Percentiles rank a stretch among this genome's conserved stretches.
These are phyloP conservation scores for Mycogone perniciosa DNA, from an alignment of 2,329 filamentous ascomycete genomes.

Conservation along the genomic window DNA sequence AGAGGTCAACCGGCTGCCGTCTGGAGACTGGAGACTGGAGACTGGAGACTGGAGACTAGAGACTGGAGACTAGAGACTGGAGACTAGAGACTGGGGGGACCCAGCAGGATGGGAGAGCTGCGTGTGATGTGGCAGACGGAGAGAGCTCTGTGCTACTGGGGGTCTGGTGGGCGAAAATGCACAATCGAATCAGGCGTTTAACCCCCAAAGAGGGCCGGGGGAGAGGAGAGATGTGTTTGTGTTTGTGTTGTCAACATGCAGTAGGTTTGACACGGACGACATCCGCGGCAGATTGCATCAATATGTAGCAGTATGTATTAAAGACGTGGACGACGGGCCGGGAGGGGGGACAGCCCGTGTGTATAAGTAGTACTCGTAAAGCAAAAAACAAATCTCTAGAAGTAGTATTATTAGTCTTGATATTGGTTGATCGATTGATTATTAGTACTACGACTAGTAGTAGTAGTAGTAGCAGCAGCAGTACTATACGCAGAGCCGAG, in stretches of 20 bases:
- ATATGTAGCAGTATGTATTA: no score
- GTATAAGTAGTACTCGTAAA: no score
- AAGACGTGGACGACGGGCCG: background rate
- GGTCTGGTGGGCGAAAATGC: slow-evolving; percentile 2
- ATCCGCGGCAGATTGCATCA: slow-evolving; percentile 8
- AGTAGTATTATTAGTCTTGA: no score
- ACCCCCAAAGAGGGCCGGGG: background rate
- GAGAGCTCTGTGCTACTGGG: slow-evolving; percentile 9
- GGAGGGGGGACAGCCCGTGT: background rate
- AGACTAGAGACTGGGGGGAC: background rate
- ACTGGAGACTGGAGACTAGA: background rate
- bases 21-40: background rate
- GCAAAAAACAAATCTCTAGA: no score
- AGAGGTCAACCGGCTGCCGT: background rate
- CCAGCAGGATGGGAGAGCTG: slow-evolving; percentile 8
- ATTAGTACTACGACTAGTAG: no score
- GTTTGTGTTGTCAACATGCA: slow-evolving; percentile 11
- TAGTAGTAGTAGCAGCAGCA: no score
- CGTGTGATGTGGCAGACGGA: slow-evolving; percentile 14
- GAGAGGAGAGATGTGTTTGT: background rate
- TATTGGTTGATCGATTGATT: no score
- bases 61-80: background rate
- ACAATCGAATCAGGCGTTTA: slow-evolving; percentile 4
- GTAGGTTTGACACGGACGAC: slow-evolving; percentile 6
- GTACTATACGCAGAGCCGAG: no score